Evolutionary conservation across 768 basidiomycete species (phyloP).

Genomic region (Russula ochroleuca): DNA sequence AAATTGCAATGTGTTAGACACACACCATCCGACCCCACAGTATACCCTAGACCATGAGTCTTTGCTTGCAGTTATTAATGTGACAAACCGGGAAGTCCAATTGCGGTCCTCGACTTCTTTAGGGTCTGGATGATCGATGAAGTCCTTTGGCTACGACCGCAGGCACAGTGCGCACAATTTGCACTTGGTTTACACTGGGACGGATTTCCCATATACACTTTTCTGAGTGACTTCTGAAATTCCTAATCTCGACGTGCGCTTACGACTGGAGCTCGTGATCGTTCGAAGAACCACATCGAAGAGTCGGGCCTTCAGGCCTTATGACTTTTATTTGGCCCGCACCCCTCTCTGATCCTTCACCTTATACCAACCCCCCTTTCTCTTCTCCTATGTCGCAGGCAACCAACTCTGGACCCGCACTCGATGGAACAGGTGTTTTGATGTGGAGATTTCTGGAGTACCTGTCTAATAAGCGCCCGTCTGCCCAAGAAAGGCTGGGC

Average conservation of each 20-base stretch:
- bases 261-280: not conserved
- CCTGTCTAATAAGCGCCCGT: not conserved
- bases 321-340: not conserved
- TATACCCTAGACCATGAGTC: not conserved
- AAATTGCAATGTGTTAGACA: not conserved
- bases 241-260: not conserved
- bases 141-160: not conserved
- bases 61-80: not conserved
- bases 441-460: slow-evolving; percentile 8
- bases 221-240: not conserved
- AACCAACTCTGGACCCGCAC: not conserved
- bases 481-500: not conserved
- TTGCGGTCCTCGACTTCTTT: too few species aligned
- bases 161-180: not conserved
- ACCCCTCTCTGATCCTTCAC: not conserved
- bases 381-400: not conserved
- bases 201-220: not conserved
- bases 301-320: not conserved
- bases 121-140: not conserved
- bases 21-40: not conserved
- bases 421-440: slow-evolving; percentile 15
- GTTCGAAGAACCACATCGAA: not conserved
- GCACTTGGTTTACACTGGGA: not conserved
- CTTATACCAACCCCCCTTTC: not conserved
- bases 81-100: not conserved